Conservation (phyloP, 2,329 filamentous ascomycete genomes). For the Monilinia laxa region DNA sequence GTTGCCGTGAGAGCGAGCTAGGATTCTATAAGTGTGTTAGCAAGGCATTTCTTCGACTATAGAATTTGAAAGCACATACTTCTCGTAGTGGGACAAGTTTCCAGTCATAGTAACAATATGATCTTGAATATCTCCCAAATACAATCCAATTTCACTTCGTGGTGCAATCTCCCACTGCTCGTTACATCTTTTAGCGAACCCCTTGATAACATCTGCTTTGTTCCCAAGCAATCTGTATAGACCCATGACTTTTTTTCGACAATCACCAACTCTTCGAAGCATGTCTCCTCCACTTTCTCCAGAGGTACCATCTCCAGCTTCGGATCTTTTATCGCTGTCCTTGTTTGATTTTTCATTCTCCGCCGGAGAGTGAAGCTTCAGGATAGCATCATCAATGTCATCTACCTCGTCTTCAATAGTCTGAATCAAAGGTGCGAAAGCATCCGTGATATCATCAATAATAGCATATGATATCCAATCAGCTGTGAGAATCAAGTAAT, state of each 20-base stretch:
- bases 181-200: constrained; percentile 96
- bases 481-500: constrained; percentile 87
- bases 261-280: constrained; percentile 88
- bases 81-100: constrained; percentile 94
- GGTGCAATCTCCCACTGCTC: constrained; percentile 97
- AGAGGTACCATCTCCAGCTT: constrained; percentile 43
- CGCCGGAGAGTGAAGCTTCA: constrained; percentile 70
- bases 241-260: constrained; percentile 95
- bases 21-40: constrained; percentile 56
- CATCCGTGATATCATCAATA: constrained; percentile 97
- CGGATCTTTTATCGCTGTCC: constrained; percentile 48
- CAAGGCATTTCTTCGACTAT: neutral
- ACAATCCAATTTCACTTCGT: constrained; percentile 92
- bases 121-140: constrained; percentile 97
- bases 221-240: constrained; percentile 90
- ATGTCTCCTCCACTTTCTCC: constrained; percentile 68
- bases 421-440: constrained; percentile 88
- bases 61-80: constrained; percentile 55
- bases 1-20: constrained; percentile 89
- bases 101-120: constrained; percentile 99
- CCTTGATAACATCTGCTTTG: constrained; percentile 98
- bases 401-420: constrained; percentile 95
- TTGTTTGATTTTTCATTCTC: constrained; percentile 46
- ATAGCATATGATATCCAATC: constrained; percentile 99
- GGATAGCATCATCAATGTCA: constrained; percentile 89